Evolutionary conservation across 306 rosid species (phyloP).

Genomic region (Delonix regia): DNA sequence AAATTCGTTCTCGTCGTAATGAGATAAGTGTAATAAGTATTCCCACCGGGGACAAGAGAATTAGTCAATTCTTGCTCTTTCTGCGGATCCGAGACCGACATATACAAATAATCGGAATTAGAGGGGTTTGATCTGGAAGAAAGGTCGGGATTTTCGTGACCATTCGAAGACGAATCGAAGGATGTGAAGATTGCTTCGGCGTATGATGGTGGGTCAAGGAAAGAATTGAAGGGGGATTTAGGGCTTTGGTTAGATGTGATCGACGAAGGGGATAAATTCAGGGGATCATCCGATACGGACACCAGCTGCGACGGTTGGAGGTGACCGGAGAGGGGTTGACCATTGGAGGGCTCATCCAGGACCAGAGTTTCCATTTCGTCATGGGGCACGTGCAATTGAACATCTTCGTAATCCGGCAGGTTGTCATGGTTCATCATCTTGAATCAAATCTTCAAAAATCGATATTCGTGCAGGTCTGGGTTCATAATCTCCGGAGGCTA

Average conservation of each 20-base stretch:
- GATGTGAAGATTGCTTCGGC: conserved; percentile 76
- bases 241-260: conserved; percentile 45
- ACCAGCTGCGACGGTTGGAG: conserved; percentile 31
- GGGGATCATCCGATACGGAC: conserved; percentile 45
- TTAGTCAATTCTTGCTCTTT: conserved; percentile 76
- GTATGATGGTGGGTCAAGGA: conserved; percentile 71
- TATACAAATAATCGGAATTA: conserved; percentile 56
- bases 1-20: conserved; percentile 74
- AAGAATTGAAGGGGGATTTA: conserved; percentile 51
- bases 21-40: conserved; percentile 65
- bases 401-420: conserved; percentile 24
- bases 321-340: conserved; percentile 23
- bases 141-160: conserved; percentile 29
- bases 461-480: not conserved
- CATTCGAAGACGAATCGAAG: conserved; percentile 51
- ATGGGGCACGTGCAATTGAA: conserved; percentile 35
- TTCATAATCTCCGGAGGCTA: not conserved
- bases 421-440: conserved; percentile 47
- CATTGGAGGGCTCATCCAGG: conserved; percentile 40
- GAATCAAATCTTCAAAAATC: not conserved
- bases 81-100: conserved; percentile 82
- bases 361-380: conserved; percentile 54
- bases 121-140: conserved; percentile 48
- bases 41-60: conserved; percentile 82
- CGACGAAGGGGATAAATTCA: conserved; percentile 22